Evolutionary conservation across 2,329 filamentous ascomycete genomes (phyloP).

Genomic region (Xylariaceae sp.): DNA sequence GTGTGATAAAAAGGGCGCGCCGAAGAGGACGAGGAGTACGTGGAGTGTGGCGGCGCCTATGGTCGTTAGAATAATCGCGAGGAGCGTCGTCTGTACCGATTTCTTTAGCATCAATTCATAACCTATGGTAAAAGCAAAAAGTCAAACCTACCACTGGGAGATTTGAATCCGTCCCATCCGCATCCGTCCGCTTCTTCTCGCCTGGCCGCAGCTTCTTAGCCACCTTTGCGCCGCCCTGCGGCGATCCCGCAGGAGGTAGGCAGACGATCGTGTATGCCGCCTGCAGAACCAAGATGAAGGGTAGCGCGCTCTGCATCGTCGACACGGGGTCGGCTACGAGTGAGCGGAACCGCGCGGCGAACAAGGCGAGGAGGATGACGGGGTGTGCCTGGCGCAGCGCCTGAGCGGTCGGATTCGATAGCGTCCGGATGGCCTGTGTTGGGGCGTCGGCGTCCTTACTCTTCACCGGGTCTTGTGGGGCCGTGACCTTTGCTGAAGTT

Average conservation of each 20-base stretch:
- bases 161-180: constrained; percentile 39
- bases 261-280: constrained; percentile 56
- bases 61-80: constrained; percentile 55
- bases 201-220: constrained; percentile 48
- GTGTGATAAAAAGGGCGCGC: constrained; percentile 82
- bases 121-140: neutral
- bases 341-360: constrained; percentile 56
- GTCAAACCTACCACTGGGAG: constrained; percentile 40
- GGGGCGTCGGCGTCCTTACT: constrained; percentile 25
- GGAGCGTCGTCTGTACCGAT: constrained; percentile 57
- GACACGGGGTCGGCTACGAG: constrained; percentile 66
- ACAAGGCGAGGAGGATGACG: constrained; percentile 57
- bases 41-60: constrained; percentile 38
- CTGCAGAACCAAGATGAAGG: constrained; percentile 60
- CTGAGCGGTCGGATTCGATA: constrained; percentile 36
- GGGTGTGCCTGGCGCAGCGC: constrained; percentile 63
- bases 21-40: constrained; percentile 73
- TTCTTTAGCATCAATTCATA: constrained; percentile 8
- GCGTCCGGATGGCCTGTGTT: constrained; percentile 36
- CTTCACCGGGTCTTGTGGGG: constrained; percentile 27
- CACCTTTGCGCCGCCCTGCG: constrained; percentile 31
- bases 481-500: constrained; percentile 25
- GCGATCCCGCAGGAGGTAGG: constrained; percentile 54
- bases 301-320: constrained; percentile 55
- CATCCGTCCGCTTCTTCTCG: constrained; percentile 46